A percentile compares a stretch with the other conserved stretches of the same genome.
phyloP scores from a whole-genome alignment of 2,329 filamentous ascomycete species.

The Nannizziopsis barbatae region DNA sequence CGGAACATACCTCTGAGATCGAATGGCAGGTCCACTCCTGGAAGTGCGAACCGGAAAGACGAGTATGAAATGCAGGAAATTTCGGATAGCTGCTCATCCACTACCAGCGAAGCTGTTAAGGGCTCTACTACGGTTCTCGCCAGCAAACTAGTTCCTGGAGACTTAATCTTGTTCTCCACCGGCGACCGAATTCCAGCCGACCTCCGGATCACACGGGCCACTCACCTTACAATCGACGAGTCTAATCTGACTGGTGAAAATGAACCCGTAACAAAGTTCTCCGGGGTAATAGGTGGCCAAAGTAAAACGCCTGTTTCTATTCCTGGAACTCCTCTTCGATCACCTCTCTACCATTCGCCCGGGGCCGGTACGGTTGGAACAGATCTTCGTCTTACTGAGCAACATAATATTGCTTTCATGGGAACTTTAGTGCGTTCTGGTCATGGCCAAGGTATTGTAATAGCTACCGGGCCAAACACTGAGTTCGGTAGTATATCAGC shows the following conservation, averaged over 20 bases:
- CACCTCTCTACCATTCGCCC: conserved; percentile 49
- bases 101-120: conserved; percentile 53
- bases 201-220: conserved; percentile 80
- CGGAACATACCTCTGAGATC: conserved; percentile 40
- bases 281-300: conserved; percentile 45
- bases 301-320: conserved; percentile 26
- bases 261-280: conserved; percentile 71
- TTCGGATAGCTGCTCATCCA: conserved; percentile 19
- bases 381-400: conserved; percentile 58
- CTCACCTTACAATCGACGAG: conserved; percentile 86
- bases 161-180: conserved; percentile 86
- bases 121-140: conserved; percentile 79
- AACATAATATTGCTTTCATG: conserved; percentile 95
- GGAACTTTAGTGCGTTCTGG: conserved; percentile 91
- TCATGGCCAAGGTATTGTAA: conserved; percentile 92
- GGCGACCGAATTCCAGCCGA: conserved; percentile 95
- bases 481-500: conserved; percentile 95
- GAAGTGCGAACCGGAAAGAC: conserved; percentile 24
- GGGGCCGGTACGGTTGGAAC: conserved; percentile 50
- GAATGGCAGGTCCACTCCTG: conserved; percentile 18
- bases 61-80: conserved; percentile 42
- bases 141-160: conserved; percentile 75
- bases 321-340: conserved; percentile 34
- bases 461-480: conserved; percentile 83
- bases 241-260: conserved; percentile 97